Conservation (phyloP, 192 early-diverging fungal species). For the Dissophora globulifera region DNA sequence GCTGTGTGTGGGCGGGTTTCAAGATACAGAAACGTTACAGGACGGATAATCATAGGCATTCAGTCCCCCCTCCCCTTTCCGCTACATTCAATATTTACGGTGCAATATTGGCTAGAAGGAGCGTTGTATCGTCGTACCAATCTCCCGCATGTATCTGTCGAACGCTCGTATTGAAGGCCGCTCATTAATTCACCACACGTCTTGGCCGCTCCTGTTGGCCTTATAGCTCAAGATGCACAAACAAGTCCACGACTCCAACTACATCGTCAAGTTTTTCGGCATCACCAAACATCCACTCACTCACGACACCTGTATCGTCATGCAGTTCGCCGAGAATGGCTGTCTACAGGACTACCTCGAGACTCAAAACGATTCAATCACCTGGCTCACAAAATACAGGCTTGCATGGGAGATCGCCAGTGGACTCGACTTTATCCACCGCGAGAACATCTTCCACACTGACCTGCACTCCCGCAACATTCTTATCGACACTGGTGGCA, state of each 20-base stretch:
- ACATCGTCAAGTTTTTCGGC: conserved; percentile 57
- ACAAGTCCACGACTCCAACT: conserved; percentile 53
- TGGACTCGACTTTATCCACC: conserved; percentile 51
- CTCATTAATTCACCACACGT: no score
- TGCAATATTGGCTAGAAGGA: no score
- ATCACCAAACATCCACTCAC: conserved; percentile 55
- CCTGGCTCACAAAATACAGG: conserved; percentile 50
- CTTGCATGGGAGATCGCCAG: conserved; percentile 55
- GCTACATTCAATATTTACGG: no score
- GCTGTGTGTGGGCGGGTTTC: no score
- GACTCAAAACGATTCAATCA: conserved; percentile 40
- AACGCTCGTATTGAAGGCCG: no score
- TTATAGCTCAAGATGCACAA: conserved; percentile 55
- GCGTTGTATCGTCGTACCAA: no score
- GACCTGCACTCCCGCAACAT: conserved; percentile 54
- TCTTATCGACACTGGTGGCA: conserved; percentile 51
- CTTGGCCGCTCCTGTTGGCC: no score
- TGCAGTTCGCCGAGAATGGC: conserved; percentile 56
- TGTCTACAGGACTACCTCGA: conserved; percentile 54
- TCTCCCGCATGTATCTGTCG: no score
- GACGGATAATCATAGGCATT: no score
- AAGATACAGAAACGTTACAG: no score
- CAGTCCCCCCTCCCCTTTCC: background rate
- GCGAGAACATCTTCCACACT: conserved; percentile 52
- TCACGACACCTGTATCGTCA: conserved; percentile 52